These are phyloP conservation scores for Podaxis sp. DNA, from an alignment of 768 basidiomycete species.

Conservation along the genomic window DNA sequence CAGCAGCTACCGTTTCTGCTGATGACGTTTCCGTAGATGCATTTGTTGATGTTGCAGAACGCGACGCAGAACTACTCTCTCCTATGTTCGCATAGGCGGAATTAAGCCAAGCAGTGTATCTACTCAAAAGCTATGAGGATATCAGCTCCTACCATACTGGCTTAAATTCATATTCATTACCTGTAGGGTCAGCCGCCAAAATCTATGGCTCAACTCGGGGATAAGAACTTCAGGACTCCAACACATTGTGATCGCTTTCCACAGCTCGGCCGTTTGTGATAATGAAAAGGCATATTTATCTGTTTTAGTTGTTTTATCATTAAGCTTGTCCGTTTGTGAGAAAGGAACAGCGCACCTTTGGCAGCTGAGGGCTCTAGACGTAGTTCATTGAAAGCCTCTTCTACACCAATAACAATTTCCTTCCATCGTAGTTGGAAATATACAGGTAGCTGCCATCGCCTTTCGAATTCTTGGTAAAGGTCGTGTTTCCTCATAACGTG, in stretches of 20 bases:
- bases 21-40: conserved; percentile 45
- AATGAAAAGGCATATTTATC: conserved; percentile 21
- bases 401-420: conserved; percentile 78
- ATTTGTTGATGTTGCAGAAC: conserved; percentile 49
- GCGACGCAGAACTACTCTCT: conserved; percentile 29
- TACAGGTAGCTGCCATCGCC: conserved; percentile 93
- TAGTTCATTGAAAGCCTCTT: conserved; percentile 54
- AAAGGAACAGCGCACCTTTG: conserved; percentile 34
- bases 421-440: conserved; percentile 99
- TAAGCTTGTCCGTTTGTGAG: conserved; percentile 1
- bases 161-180: conserved; percentile 36
- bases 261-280: conserved; percentile 63
- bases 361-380: conserved; percentile 38
- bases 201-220: conserved; percentile 75
- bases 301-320: conserved; percentile 6
- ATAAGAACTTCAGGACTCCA: conserved; percentile 90
- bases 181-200: conserved; percentile 92
- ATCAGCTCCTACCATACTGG: not conserved
- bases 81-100: conserved; percentile 43
- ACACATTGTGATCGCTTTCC: conserved; percentile 71
- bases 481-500: conserved; percentile 71
- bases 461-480: conserved; percentile 68
- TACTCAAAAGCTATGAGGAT: conserved; percentile 65
- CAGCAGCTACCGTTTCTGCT: conserved; percentile 54
- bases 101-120: conserved; percentile 81